Percentiles rank a stretch among this genome's conserved stretches.
Conservation (phyloP, 2,329 filamentous ascomycete species). For the Arachnomyces sp. region DNA sequence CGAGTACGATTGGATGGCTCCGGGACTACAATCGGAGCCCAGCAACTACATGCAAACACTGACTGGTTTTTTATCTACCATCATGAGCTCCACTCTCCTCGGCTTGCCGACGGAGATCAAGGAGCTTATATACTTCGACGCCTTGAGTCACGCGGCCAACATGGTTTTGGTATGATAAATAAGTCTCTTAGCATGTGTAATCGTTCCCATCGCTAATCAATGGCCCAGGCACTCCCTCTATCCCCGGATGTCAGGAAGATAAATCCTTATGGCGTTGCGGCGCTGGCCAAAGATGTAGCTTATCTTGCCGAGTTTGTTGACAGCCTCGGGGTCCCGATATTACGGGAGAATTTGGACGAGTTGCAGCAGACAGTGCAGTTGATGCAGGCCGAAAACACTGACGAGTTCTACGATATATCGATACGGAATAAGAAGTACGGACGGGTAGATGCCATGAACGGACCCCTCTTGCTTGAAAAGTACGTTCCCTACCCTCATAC, state of each 20-base stretch:
- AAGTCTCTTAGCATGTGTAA: constrained; percentile 15
- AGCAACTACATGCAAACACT: constrained; percentile 94
- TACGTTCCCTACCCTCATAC: constrained; percentile 31
- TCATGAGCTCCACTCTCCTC: constrained; percentile 90
- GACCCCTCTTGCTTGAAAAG: constrained; percentile 87
- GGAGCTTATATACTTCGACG: constrained; percentile 95
- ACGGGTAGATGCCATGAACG: constrained; percentile 83
- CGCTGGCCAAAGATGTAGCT: constrained; percentile 72
- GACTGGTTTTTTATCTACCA: constrained; percentile 85
- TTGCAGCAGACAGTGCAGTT: constrained; percentile 85
- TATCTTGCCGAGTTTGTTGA: constrained; percentile 83
- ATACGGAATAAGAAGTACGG: constrained; percentile 89
- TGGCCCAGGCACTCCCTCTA: constrained; percentile 60
- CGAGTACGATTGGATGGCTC: constrained; percentile 81
- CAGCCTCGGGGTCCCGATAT: constrained; percentile 75
- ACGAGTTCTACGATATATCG: constrained; percentile 92
- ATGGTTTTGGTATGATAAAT: constrained; percentile 60
- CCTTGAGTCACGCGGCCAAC: constrained; percentile 78
- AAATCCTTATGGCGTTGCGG: constrained; percentile 73
- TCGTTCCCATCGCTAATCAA: constrained; percentile 7
- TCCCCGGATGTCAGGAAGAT: constrained; percentile 74
- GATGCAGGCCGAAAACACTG: constrained; percentile 78
- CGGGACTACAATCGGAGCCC: constrained; percentile 58
- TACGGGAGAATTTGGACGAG: constrained; percentile 84
- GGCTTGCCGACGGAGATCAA: constrained; percentile 94